A percentile compares a stretch with the other conserved stretches of the same genome.
These are phyloP conservation scores for Ramularia collo-cygni DNA, from an alignment of 2,329 filamentous ascomycete species.

Conservation along the genomic window DNA sequence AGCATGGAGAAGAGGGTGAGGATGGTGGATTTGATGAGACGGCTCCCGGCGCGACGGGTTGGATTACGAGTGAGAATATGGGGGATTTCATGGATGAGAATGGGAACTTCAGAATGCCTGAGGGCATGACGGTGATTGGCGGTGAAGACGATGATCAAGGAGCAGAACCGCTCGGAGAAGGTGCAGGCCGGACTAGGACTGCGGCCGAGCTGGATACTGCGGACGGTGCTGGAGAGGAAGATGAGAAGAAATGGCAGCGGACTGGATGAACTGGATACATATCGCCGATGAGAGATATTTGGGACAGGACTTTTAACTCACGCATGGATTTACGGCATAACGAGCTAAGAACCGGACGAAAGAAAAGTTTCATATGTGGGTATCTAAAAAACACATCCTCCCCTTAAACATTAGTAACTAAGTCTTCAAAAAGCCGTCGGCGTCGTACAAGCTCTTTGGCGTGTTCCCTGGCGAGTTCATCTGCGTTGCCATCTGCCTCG, in stretches of 20 bases:
- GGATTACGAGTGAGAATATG: conserved; percentile 91
- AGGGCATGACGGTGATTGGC: conserved; percentile 56
- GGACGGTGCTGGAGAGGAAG: conserved; percentile 21
- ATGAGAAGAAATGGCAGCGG: conserved; percentile 48
- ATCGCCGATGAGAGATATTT: too few species aligned
- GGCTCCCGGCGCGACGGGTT: conserved; percentile 67
- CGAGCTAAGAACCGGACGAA: not conserved
- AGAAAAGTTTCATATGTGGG: not conserved
- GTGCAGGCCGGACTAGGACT: conserved; percentile 29
- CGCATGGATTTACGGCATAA: too few species aligned
- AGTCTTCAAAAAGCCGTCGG: conserved; percentile 31
- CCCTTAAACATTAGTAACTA: conserved; percentile 1
- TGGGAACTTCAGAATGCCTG: conserved; percentile 71
- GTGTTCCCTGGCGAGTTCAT: conserved; percentile 19
- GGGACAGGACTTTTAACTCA: too few species aligned
- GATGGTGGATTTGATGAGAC: conserved; percentile 45
- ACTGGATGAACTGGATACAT: conserved; percentile 34
- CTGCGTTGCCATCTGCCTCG: not conserved
- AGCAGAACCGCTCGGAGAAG: conserved; percentile 26
- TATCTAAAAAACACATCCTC: not conserved
- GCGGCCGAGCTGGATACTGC: conserved; percentile 41
- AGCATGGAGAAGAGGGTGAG: conserved; percentile 44
- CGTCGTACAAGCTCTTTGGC: conserved; percentile 43
- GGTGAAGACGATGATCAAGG: conserved; percentile 41
- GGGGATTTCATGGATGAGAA: conserved; percentile 74